Percentiles rank a stretch among this genome's conserved stretches.
phyloP scores from a whole-genome alignment of 805 yeast species.

The Metschnikowia corniflorae region DNA sequence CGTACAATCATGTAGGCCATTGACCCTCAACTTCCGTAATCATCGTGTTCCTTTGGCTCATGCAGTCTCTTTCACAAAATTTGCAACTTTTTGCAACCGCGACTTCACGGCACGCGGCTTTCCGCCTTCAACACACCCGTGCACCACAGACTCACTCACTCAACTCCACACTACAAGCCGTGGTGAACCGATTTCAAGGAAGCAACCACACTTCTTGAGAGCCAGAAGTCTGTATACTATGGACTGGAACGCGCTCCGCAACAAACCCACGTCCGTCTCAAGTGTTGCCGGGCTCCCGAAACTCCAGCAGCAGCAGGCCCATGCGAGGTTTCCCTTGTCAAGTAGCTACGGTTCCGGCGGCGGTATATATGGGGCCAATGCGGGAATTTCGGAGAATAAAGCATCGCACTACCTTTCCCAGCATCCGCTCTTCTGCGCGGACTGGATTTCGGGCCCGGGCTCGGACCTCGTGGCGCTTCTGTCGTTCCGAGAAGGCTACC shows the following conservation, averaged over 20 bases:
- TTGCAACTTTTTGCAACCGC: too few species aligned
- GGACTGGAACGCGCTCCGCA: slow-evolving; percentile 19
- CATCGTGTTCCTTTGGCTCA: too few species aligned
- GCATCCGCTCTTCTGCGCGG: slow-evolving; percentile 33
- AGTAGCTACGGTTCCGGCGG: background rate
- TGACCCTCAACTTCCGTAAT: too few species aligned
- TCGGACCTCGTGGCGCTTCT: slow-evolving; percentile 58
- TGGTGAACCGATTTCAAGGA: too few species aligned
- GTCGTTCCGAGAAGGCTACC: slow-evolving; percentile 76
- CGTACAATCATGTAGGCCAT: too few species aligned
- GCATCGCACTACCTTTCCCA: slow-evolving; percentile 19
- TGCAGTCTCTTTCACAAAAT: too few species aligned
- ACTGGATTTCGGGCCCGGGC: slow-evolving; percentile 29
- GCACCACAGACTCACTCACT: too few species aligned
- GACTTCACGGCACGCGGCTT: too few species aligned
- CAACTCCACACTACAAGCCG: too few species aligned
- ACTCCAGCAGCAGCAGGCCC: slow-evolving; percentile 8
- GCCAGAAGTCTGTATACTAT: slow-evolving; percentile 5
- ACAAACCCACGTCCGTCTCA: slow-evolving; percentile 14
- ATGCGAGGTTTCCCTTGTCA: slow-evolving; percentile 5
- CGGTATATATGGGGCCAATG: background rate
- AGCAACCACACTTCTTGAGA: background rate
- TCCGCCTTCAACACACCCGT: too few species aligned
- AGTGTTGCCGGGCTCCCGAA: slow-evolving; percentile 7
- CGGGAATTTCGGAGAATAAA: background rate